A percentile compares a stretch with the other conserved stretches of the same genome.
Evolutionary conservation across 495 filamentous ascomycete genomes (phyloP).

Genomic region (Copromyces sp.): DNA sequence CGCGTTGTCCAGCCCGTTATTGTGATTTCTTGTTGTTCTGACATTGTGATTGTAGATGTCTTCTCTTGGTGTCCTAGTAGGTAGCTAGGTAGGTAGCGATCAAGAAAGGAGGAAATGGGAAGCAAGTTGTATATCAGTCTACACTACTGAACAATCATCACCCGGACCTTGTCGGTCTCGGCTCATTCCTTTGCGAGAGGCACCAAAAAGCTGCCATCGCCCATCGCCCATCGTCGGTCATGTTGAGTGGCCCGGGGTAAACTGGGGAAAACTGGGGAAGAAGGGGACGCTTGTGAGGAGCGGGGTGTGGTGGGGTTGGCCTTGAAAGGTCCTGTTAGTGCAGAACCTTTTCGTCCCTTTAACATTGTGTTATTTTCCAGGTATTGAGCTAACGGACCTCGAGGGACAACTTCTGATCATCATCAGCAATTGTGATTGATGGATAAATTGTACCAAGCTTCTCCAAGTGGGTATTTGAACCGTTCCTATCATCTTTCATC

Average conservation of each 20-base stretch:
- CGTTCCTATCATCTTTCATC: background rate
- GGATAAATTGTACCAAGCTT: slow-evolving; percentile 18
- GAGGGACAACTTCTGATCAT: background rate
- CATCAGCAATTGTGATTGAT: slow-evolving; percentile 20
- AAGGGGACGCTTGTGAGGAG: background rate
- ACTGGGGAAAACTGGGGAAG: background rate
- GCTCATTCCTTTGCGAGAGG: background rate
- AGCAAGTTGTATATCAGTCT: background rate
- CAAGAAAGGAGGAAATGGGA: background rate
- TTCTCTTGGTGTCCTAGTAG: too few relatives aligned
- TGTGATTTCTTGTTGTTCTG: slow-evolving; percentile 45
- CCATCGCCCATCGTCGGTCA: background rate
- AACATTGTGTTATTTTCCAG: too few relatives aligned
- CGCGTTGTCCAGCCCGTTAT: slow-evolving; percentile 72
- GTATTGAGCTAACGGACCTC: background rate
- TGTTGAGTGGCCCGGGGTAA: background rate
- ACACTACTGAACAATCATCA: background rate
- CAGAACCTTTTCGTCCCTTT: background rate
- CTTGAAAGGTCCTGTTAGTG: background rate
- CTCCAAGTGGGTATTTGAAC: background rate
- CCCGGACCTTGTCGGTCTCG: background rate
- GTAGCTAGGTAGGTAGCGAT: too few relatives aligned
- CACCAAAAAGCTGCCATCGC: background rate
- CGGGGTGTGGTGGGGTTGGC: slow-evolving; percentile 11
- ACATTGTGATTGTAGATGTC: slow-evolving; percentile 19